phyloP scores from a whole-genome alignment of 2,329 filamentous ascomycete genomes.

The Paracamarosporium sp. region DNA sequence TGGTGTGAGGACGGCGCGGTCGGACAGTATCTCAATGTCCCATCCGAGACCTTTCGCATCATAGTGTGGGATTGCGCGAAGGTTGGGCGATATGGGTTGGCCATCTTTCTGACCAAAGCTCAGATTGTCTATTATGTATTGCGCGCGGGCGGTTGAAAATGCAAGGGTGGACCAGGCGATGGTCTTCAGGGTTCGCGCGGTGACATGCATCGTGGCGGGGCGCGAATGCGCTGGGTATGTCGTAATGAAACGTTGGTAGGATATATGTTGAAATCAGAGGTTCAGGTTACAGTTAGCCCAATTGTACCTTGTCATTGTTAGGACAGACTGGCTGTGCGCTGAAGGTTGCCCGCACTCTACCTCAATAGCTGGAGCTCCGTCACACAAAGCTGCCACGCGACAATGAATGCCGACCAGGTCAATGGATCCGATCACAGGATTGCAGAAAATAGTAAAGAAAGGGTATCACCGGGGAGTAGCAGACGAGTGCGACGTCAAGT shows the following conservation, averaged over 20 bases:
- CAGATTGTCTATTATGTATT: slow-evolving; percentile 73
- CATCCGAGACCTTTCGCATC: slow-evolving; percentile 61
- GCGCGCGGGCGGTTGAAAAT: slow-evolving; percentile 63
- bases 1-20: slow-evolving; percentile 91
- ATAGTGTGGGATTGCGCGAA: slow-evolving; percentile 64
- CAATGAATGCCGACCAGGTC: slow-evolving; percentile 18
- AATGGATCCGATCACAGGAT: slow-evolving; percentile 3
- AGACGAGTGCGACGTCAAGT: slow-evolving; percentile 25
- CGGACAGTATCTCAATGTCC: slow-evolving; percentile 72
- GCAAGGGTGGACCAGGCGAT: slow-evolving; percentile 51
- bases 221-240: slow-evolving; percentile 9
- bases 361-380: slow-evolving; percentile 22
- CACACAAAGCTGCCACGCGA: slow-evolving; percentile 26
- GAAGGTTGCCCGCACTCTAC: slow-evolving; percentile 15
- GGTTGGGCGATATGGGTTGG: slow-evolving; percentile 70
- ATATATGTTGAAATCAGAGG: not conserved
- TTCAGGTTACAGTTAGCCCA: not conserved
- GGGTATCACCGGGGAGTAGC: slow-evolving; percentile 34
- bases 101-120: slow-evolving; percentile 75
- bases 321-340: not conserved
- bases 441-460: slow-evolving; percentile 10
- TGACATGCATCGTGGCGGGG: slow-evolving; percentile 40
- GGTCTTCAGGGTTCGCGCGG: slow-evolving; percentile 48
- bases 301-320: not conserved
- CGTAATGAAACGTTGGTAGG: not conserved